Conservation (phyloP, 2,329 filamentous ascomycete species). For the Passalora sequoiae region DNA sequence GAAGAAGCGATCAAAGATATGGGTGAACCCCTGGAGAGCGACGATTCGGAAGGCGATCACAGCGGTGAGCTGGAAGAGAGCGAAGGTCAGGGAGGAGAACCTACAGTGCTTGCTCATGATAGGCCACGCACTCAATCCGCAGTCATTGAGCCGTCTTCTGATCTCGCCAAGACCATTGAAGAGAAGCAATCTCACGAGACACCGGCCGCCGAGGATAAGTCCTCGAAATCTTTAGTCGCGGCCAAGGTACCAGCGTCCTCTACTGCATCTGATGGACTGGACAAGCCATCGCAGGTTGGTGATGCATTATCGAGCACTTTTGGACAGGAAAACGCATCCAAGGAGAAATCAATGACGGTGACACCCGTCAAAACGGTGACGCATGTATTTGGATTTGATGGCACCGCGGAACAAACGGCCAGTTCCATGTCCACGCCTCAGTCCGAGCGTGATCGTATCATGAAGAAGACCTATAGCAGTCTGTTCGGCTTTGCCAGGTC, state of each 20-base stretch:
- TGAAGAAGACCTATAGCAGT: conserved; percentile 29
- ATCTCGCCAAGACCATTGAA: not conserved
- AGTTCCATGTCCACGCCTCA: conserved; percentile 21
- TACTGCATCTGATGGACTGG: no score
- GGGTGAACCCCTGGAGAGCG: conserved; percentile 13
- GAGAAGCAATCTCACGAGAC: not conserved
- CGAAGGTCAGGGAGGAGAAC: conserved; percentile 8
- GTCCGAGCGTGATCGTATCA: conserved; percentile 28
- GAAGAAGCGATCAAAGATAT: conserved; percentile 21
- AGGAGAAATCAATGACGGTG: not conserved
- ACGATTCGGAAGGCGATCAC: conserved; percentile 11
- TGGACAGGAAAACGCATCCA: not conserved
- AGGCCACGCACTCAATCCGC: not conserved
- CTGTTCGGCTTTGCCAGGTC: conserved; percentile 29
- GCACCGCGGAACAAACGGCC: conserved; percentile 10
- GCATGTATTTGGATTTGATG: conserved; percentile 18
- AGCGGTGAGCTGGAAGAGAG: conserved; percentile 10
- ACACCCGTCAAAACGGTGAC: conserved; percentile 13
- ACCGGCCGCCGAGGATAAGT: no score
- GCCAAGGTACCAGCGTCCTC: no score
- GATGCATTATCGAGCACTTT: not conserved
- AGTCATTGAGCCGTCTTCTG: not conserved
- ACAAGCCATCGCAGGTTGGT: conserved; percentile 1
- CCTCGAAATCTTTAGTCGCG: no score
- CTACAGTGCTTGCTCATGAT: not conserved